These are phyloP conservation scores for Magnolia kwangsiensis DNA, from an alignment of 164 flowering plant species.

Conservation along the genomic window DNA sequence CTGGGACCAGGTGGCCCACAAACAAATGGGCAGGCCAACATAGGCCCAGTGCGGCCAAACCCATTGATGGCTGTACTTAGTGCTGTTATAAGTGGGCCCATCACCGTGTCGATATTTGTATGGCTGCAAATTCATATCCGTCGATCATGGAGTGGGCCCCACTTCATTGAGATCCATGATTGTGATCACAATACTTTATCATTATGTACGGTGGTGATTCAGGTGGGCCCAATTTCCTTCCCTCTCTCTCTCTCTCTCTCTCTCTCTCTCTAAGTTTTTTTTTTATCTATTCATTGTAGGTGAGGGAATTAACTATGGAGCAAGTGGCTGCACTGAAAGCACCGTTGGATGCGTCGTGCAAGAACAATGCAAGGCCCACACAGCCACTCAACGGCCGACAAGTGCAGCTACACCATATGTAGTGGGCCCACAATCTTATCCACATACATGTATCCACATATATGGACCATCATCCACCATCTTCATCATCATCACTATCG, in stretches of 20 bases:
- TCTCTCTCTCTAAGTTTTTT: neutral
- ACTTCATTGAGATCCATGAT: neutral
- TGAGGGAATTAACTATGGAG: slow-evolving; percentile 47
- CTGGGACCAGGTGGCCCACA: too few species aligned
- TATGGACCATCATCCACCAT: too few species aligned
- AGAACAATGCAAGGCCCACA: slow-evolving; percentile 56
- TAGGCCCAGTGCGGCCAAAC: too few species aligned
- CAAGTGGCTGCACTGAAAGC: slow-evolving; percentile 49
- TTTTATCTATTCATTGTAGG: slow-evolving; percentile 29
- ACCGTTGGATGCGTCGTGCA: slow-evolving; percentile 37
- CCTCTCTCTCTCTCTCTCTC: neutral
- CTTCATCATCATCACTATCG: too few species aligned
- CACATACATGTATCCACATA: too few species aligned
- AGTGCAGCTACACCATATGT: slow-evolving; percentile 8
- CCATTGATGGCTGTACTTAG: too few species aligned
- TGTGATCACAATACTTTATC: neutral
- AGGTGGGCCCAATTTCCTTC: neutral
- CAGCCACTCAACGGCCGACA: slow-evolving; percentile 62
- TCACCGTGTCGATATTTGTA: too few species aligned
- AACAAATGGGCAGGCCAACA: too few species aligned
- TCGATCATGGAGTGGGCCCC: neutral
- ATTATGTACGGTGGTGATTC: too few species aligned
- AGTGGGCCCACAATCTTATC: too few species aligned
- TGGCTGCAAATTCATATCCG: too few species aligned
- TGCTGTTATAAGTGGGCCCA: too few species aligned